Evolutionary conservation across 352 stramenopile species (phyloP), one percentile per base, ranked within the genome.

Genomic region (Phytophthora agathidicida): DNA sequence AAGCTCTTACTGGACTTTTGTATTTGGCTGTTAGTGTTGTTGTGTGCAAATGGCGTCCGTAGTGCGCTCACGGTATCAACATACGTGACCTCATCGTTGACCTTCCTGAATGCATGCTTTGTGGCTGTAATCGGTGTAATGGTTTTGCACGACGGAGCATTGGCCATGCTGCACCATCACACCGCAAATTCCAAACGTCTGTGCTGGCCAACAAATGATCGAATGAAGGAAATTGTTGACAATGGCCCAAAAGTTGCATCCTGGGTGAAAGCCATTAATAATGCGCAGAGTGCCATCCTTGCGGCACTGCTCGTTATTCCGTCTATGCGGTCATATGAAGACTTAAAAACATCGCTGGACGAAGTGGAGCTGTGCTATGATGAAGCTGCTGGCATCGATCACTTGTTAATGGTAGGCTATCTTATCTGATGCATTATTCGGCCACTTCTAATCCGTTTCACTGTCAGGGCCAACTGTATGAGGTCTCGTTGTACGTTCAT

Each of bases 21-120:
- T n/a, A 33, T 0, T 31, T 22, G 19, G 3, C 65, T 22, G 13
- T 7, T 35, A 91, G 82, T 75, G 0, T 41, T 87, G 5, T 36
- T 91, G 20, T 87, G 70, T 36, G 65, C 81, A 14, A 88, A 81
- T 57, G 68, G 67, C 11, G 77, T 89, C 0, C 68, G 71, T 6
- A 91, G 79, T 28, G 79, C 79, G 8, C 66, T 91, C 10, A 91
- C 79, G 6, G 82, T 91, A 0, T 68, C 79, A 16, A 88, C 82
- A 4, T 71, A 76, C 3, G 70, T 88, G 54, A 74, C 64, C 8
- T 48, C 70, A 11, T 80, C 68, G 5, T 33, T 91, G 10, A 58
- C 38, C 2, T 81, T 81, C 30, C 23, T 88, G n/a, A 88, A 91
- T 54, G 26, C 56, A 5, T 53, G 36, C 8, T 71, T 59, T 20